Base-by-base conservation (phyloP, 179 eudicot genomes). In the Corrigiola litoralis region DNA sequence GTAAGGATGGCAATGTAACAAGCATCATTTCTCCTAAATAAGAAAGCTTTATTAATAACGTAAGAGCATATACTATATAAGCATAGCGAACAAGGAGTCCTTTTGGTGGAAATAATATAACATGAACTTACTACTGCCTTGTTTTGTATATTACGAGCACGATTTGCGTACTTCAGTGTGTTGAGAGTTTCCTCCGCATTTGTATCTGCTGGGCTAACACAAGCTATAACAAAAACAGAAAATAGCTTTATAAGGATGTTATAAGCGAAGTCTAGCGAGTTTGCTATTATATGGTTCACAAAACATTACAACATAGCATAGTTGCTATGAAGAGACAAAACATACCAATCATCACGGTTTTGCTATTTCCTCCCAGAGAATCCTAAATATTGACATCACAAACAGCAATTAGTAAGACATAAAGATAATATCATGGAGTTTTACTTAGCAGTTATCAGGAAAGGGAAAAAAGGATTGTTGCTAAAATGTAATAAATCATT, bases 171-270 rank as follows among this genome's bases (percentile, higher is more conserved):
- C 72, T 95, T 95, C 69, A 95, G 75, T 24, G 97, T 92, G 74
- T 95, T 95, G 14, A 95, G 74, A 12, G 99, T 95, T 78, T 95
- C 99, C 80, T 95, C 99, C 0, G 92, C 87, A 73, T 92, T 95
- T 18, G 97, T 87, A 70, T 95, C 99, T 5, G 99, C 99, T 0
- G 99, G 99, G 77, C 99, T 95, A 44, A 92, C 84, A 65, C 99
- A 95, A 57, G 99, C 99, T 95, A 68, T 46, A 74, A 46, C 33
- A 52, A 68, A n/a, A 61, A 24, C 23, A 49, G 7, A 25, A 38
- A 72, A 51, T n/a, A n/a, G n/a, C n/a, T n/a, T n/a, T 40, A 10
- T 21, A 18, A 31, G 23, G 69, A 61, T 50, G 17, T 33, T 17
- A 33, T n/a, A 14, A 36, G 34, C 29, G 17, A 46, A 20, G 21